Evolutionary conservation across 108 stramenopile species (phyloP).

Genomic region (Parietichytrium sp.): DNA sequence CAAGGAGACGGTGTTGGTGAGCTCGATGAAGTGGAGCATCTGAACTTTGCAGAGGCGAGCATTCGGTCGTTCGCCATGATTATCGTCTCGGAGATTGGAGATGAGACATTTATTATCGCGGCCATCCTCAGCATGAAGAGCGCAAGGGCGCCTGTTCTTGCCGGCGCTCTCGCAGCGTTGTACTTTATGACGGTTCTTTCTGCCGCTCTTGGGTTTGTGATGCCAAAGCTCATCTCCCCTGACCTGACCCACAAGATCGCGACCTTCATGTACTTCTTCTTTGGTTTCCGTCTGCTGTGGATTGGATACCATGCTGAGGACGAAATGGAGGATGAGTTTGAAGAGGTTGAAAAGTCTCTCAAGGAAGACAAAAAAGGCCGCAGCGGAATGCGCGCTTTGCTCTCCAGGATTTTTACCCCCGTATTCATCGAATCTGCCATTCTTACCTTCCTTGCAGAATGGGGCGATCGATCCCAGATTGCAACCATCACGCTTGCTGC

Average conservation of each 20-base stretch:
- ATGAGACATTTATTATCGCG: constrained; percentile 99
- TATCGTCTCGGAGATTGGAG: constrained; percentile 97
- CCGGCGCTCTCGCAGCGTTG: constrained; percentile 81
- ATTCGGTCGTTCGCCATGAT: constrained; percentile 69
- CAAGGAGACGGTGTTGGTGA: too few species aligned
- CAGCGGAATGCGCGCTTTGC: constrained; percentile 56
- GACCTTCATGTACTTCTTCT: constrained; percentile 90
- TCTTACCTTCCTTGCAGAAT: constrained; percentile 97
- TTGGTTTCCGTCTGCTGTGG: constrained; percentile 84
- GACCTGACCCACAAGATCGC: constrained; percentile 89
- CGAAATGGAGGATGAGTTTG: constrained; percentile 88
- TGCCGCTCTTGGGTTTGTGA: constrained; percentile 83
- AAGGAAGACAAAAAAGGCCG: constrained; percentile 48
- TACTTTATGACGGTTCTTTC: constrained; percentile 90
- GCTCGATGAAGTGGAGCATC: too few species aligned
- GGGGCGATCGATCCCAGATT: constrained; percentile 99
- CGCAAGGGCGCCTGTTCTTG: constrained; percentile 81
- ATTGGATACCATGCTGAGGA: constrained; percentile 78
- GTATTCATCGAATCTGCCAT: constrained; percentile 83
- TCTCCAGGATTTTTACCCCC: constrained; percentile 71
- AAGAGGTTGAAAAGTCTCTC: constrained; percentile 95
- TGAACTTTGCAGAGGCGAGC: constrained; percentile 21
- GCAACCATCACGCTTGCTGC: constrained; percentile 97
- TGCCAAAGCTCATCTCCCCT: constrained; percentile 80
- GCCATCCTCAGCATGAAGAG: constrained; percentile 93